Percentiles rank a stretch among this genome's conserved stretches.
Conservation (phyloP, 163 green algal genomes). For the Chlorella variabilis region DNA sequence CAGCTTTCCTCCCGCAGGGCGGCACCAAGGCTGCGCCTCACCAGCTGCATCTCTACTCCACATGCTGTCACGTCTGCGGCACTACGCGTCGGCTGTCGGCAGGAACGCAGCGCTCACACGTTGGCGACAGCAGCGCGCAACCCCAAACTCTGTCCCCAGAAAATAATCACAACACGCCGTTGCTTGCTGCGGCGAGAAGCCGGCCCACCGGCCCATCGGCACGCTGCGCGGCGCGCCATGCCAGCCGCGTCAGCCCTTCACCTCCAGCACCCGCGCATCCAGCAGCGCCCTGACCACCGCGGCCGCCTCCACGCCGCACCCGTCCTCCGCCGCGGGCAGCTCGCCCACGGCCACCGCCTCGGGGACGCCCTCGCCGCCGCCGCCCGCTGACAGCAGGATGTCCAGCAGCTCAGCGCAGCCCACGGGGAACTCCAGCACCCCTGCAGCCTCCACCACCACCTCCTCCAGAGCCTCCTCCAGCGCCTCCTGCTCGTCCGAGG, state of each 20-base stretch:
- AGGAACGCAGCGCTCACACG: too few relatives aligned
- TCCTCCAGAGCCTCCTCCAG: conserved; percentile 13
- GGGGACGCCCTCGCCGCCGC: background rate
- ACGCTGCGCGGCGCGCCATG: too few relatives aligned
- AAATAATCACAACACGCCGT: too few relatives aligned
- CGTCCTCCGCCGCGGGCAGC: conserved; percentile 20
- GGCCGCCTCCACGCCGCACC: background rate
- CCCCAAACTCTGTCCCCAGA: too few relatives aligned
- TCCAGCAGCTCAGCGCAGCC: conserved; percentile 37
- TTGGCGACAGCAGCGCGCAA: too few relatives aligned
- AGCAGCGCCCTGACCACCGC: conserved; percentile 24
- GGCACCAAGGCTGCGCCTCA: too few relatives aligned
- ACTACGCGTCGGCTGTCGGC: too few relatives aligned
- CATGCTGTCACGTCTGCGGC: too few relatives aligned
- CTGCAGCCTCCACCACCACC: background rate
- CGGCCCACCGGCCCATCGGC: too few relatives aligned
- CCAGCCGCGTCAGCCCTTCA: background rate
- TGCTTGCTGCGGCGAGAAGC: too few relatives aligned
- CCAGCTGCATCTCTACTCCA: too few relatives aligned
- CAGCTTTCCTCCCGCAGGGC: too few relatives aligned
- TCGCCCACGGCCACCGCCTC: conserved; percentile 22
- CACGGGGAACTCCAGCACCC: conserved; percentile 33
- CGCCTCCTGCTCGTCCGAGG: conserved; percentile 2
- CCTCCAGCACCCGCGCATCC: conserved; percentile 3
- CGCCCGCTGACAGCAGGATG: conserved; percentile 18